phyloP scores from a whole-genome alignment of 169 alveolate species.

The Plasmodium vivax region DNA sequence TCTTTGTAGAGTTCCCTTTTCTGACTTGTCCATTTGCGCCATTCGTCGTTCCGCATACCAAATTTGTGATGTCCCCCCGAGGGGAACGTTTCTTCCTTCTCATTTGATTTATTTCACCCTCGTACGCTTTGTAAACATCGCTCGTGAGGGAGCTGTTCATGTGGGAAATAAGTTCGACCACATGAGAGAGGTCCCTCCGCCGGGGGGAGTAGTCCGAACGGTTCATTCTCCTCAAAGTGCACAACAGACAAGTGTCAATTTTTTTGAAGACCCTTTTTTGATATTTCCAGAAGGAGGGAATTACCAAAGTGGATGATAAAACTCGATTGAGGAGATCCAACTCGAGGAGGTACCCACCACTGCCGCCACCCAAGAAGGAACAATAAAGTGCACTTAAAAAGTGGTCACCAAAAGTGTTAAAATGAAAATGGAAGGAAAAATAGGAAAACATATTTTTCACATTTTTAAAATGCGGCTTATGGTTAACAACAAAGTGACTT shows the following conservation, averaged over 20 bases:
- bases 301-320: slow-evolving; percentile 41
- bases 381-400: slow-evolving; percentile 31
- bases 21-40: background rate
- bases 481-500: slow-evolving; percentile 28
- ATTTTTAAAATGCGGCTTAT: slow-evolving; percentile 64
- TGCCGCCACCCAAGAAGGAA: background rate
- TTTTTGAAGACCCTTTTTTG: slow-evolving; percentile 9
- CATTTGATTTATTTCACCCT: background rate
- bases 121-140: background rate
- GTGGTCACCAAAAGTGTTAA: background rate
- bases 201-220: background rate
- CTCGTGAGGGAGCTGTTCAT: slow-evolving; percentile 20
- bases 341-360: background rate
- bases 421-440: slow-evolving; percentile 49
- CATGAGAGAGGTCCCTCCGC: slow-evolving; percentile 1
- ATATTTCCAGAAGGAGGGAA: slow-evolving; percentile 9
- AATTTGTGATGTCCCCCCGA: background rate
- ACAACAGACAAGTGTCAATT: slow-evolving; percentile 3
- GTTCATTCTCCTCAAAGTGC: slow-evolving; percentile 4
- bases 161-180: slow-evolving; percentile 23
- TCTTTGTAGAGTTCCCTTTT: background rate
- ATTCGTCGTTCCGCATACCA: background rate
- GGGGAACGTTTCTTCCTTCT: background rate
- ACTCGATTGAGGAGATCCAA: slow-evolving; percentile 7
- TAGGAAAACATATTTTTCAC: slow-evolving; percentile 18